phyloP scores from a whole-genome alignment of 2,329 filamentous ascomycete species.

The Calonectria naviculata region DNA sequence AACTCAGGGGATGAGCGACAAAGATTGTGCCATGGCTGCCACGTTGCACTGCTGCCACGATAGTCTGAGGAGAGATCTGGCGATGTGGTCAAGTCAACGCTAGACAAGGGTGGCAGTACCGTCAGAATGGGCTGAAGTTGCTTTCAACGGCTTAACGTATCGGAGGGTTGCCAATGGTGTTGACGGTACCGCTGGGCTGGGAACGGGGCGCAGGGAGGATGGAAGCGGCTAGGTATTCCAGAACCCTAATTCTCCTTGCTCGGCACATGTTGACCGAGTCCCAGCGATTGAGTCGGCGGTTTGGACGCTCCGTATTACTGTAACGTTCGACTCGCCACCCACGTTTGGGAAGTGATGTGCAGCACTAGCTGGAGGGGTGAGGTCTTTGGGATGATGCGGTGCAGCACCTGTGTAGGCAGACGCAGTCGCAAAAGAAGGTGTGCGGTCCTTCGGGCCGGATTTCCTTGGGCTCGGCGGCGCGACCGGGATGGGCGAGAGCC shows the following conservation, averaged over 20 bases:
- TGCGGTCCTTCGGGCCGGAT: conserved; percentile 35
- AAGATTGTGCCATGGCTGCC: conserved; percentile 1
- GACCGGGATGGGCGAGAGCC: conserved; percentile 34
- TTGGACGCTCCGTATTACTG: conserved; percentile 4
- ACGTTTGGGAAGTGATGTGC: background rate
- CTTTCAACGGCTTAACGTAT: background rate
- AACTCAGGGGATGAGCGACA: background rate
- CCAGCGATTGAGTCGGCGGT: background rate
- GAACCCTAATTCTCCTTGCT: background rate
- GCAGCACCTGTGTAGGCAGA: background rate
- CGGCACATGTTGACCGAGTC: background rate
- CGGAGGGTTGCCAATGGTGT: background rate
- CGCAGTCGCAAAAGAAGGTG: conserved; percentile 22
- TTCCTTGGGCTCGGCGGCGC: conserved; percentile 33
- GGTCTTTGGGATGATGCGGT: background rate
- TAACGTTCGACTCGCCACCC: background rate
- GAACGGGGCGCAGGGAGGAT: conserved; percentile 1
- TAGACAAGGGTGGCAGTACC: background rate
- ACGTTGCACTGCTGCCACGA: conserved; percentile 10
- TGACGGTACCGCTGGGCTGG: conserved; percentile 2
- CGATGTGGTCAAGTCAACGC: background rate
- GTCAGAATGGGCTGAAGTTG: background rate
- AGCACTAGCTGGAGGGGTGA: background rate
- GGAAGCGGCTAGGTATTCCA: background rate
- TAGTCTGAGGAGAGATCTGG: background rate